These are phyloP conservation scores for Candida tropicalis DNA, from an alignment of 1,139 yeast genomes.

Conservation along the genomic window DNA sequence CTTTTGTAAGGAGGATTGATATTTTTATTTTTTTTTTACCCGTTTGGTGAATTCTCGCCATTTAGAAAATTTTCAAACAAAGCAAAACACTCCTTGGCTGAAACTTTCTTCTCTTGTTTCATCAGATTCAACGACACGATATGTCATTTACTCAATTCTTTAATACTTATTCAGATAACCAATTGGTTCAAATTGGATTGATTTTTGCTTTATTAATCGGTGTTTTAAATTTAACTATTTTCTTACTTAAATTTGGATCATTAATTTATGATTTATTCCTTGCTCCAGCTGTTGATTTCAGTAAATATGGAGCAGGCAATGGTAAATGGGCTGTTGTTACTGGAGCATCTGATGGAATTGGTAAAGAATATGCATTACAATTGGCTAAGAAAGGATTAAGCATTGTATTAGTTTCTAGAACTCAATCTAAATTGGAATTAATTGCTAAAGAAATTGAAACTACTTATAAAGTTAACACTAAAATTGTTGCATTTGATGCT, in stretches of 20 bases:
- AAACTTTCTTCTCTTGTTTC: too few relatives aligned
- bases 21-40: too few relatives aligned
- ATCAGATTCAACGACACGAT: not conserved
- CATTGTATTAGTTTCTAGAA: conserved; percentile 80
- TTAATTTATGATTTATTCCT: conserved; percentile 60
- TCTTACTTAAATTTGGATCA: conserved; percentile 40
- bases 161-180: conserved; percentile 21
- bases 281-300: conserved; percentile 63
- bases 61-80: too few relatives aligned
- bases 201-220: conserved; percentile 51
- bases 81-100: too few relatives aligned
- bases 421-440: conserved; percentile 70
- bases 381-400: conserved; percentile 86
- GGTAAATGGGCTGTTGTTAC: conserved; percentile 89
- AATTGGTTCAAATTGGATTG: conserved; percentile 26
- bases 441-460: conserved; percentile 65
- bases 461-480: conserved; percentile 64
- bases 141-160: conserved; percentile 21
- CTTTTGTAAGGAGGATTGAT: too few relatives aligned
- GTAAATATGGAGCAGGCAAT: conserved; percentile 66
- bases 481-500: conserved; percentile 78
- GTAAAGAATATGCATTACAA: conserved; percentile 86
- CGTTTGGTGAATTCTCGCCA: too few relatives aligned
- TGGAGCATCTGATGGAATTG: conserved; percentile 98
- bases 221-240: conserved; percentile 47